These are phyloP conservation scores for Claviceps purpurea DNA, from an alignment of 2,329 filamentous ascomycete genomes.

Conservation along the genomic window DNA sequence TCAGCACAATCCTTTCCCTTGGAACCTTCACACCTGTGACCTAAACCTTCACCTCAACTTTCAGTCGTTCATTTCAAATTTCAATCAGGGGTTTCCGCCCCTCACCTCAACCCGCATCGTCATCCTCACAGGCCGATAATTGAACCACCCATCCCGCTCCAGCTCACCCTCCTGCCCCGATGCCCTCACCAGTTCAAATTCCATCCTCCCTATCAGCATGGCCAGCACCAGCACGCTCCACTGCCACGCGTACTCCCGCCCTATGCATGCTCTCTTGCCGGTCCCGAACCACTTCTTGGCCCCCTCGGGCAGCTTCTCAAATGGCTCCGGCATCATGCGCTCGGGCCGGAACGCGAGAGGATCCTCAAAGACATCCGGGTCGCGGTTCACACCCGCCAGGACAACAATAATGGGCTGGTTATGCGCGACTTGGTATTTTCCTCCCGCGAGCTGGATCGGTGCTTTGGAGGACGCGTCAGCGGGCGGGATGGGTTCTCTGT, in stretches of 20 bases:
- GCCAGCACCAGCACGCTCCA: constrained; percentile 29
- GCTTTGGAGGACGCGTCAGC: constrained; percentile 18
- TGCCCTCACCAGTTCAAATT: constrained; percentile 26
- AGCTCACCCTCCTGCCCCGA: constrained; percentile 25
- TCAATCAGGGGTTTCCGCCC: not conserved
- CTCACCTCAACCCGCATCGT: constrained; percentile 29
- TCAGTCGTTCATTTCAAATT: too few species aligned
- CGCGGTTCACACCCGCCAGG: constrained; percentile 35
- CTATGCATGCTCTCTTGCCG: constrained; percentile 38
- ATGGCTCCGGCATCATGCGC: constrained; percentile 33
- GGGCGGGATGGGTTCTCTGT: constrained; percentile 32
- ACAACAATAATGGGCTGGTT: constrained; percentile 36
- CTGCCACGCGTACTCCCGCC: constrained; percentile 35
- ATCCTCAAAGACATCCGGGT: constrained; percentile 33
- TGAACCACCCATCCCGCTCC: constrained; percentile 39
- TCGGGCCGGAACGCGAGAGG: constrained; percentile 32
- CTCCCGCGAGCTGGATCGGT: constrained; percentile 32
- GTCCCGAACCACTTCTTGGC: constrained; percentile 40
- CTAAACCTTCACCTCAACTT: too few species aligned
- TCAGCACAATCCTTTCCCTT: too few species aligned
- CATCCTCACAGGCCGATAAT: constrained; percentile 34
- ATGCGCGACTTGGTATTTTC: constrained; percentile 35
- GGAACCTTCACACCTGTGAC: too few species aligned
- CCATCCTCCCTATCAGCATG: constrained; percentile 29
- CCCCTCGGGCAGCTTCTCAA: constrained; percentile 27